Percentiles rank a stretch among this genome's conserved stretches.
Conservation (phyloP, 306 rosid species). For the Geum urbanum region DNA sequence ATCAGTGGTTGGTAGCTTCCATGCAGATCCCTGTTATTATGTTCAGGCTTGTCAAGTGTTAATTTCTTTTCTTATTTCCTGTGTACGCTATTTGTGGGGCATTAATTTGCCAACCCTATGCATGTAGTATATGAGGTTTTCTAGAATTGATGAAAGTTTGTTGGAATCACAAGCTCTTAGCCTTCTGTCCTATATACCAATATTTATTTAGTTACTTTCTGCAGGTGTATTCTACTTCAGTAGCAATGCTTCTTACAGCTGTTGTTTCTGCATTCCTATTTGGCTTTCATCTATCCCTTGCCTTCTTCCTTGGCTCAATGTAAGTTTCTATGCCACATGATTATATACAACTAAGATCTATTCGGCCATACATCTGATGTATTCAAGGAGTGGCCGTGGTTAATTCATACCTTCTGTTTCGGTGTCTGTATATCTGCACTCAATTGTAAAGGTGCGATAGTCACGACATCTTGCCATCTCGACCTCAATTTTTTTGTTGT, state of each 20-base stretch:
- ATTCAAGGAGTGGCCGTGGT: background rate
- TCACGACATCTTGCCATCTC: background rate
- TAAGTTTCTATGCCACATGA: slow-evolving; percentile 44
- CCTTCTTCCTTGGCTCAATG: slow-evolving; percentile 93
- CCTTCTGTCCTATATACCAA: slow-evolving; percentile 15
- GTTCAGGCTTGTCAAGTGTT: background rate
- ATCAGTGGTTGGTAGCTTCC: background rate
- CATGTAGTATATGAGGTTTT: background rate
- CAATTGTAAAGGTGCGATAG: slow-evolving; percentile 66
- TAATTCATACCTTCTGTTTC: slow-evolving; percentile 32
- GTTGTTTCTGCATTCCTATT: slow-evolving; percentile 80
- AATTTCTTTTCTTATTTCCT: background rate
- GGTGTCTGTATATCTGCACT: slow-evolving; percentile 77
- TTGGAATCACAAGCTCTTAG: slow-evolving; percentile 5
- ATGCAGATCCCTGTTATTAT: background rate
- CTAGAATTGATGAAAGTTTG: background rate
- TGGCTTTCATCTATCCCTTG: slow-evolving; percentile 89
- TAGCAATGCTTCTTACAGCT: slow-evolving; percentile 97
- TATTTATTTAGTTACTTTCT: slow-evolving; percentile 28
- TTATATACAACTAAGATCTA: slow-evolving; percentile 13
- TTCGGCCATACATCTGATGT: background rate
- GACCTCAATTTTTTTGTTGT: background rate
- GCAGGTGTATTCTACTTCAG: slow-evolving; percentile 96
- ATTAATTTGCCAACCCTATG: too few species aligned
- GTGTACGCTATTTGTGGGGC: background rate